Evolutionary conservation across 2,329 filamentous ascomycete genomes (phyloP), one percentile per base, ranked within the genome.

Genomic region (Fusarium dlaminii): DNA sequence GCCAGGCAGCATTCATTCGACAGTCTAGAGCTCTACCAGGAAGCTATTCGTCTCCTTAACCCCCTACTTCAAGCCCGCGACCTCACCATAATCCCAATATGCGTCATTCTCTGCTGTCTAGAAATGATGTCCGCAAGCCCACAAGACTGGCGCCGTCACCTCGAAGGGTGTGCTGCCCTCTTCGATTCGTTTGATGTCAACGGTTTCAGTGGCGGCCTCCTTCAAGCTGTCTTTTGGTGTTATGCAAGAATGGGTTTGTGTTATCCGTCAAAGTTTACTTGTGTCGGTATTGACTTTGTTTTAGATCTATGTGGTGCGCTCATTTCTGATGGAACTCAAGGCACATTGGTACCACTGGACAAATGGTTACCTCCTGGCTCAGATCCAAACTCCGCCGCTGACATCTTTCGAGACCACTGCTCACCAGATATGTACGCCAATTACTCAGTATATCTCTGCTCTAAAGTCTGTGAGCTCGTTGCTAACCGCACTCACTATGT

Each of bases 141-240:
- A 1, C 78, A 78, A 37, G 87, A 88, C 66, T 90, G 89, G 89
- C 81, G 87, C 5, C 83, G 85, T 15, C 88, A 90, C 73, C 80
- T 90, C 5, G 88, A 90, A 61, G 89, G 89, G 2, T 90, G 88
- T 68, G 88, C 89, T 7, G 86, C 86, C 6, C 80, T 90, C 8
- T 87, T 90, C 49, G 84, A 87, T 69, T 84, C 87, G 0, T 84
- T 87, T 56, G 86, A 83, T 15, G 85, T 90, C n/a, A 84, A 88
- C 49, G 88, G 88, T 0, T 87, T 88, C 55, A 85, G 83, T 29
- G 85, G 86, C 6, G 88, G 87, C 0, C 75, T 89, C 24, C 78
- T 87, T 12, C 87, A 88, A 77, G 87, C 88, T 1, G 82, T 89
- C 0, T 90, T 90, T 68, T 90, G 88, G 88, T 89, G 87, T 70